phyloP scores from a whole-genome alignment of 257 asterid species.

The Przewalskia tangutica region DNA sequence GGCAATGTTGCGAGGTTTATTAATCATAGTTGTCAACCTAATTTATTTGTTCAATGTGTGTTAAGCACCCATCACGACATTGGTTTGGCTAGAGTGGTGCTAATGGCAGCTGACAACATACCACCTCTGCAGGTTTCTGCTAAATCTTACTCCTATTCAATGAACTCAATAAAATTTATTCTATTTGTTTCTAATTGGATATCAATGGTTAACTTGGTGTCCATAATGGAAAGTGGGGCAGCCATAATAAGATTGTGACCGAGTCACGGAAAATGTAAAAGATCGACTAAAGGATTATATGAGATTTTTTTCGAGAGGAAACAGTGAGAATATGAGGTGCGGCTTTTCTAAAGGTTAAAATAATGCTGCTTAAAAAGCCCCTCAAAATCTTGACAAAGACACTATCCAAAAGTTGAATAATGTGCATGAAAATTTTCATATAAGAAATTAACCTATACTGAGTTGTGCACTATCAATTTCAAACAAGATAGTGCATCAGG shows the following conservation, averaged over 20 bases:
- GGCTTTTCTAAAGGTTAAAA: not conserved
- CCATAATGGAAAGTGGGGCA: not conserved
- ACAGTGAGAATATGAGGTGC: not conserved
- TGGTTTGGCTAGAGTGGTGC: conserved; percentile 53
- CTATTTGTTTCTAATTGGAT: not conserved
- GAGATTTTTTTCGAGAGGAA: not conserved
- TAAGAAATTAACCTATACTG: not conserved
- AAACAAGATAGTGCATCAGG: not conserved
- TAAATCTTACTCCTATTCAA: not conserved
- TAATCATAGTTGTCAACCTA: conserved; percentile 84
- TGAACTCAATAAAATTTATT: not conserved
- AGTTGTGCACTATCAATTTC: not conserved
- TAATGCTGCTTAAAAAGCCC: not conserved
- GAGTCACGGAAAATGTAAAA: not conserved
- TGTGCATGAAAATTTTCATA: not conserved
- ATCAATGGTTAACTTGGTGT: not conserved
- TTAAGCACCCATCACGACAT: conserved; percentile 59
- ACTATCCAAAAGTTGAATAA: not conserved
- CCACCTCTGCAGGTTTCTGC: conserved; percentile 67
- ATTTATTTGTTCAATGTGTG: conserved; percentile 76
- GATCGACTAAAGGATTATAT: not conserved
- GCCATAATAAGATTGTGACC: not conserved
- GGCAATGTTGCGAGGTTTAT: conserved; percentile 75
- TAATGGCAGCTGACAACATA: conserved; percentile 77
- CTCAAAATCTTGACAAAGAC: not conserved